These are phyloP conservation scores for Kuraishia molischiana DNA, from an alignment of 805 yeast genomes.

Conservation along the genomic window DNA sequence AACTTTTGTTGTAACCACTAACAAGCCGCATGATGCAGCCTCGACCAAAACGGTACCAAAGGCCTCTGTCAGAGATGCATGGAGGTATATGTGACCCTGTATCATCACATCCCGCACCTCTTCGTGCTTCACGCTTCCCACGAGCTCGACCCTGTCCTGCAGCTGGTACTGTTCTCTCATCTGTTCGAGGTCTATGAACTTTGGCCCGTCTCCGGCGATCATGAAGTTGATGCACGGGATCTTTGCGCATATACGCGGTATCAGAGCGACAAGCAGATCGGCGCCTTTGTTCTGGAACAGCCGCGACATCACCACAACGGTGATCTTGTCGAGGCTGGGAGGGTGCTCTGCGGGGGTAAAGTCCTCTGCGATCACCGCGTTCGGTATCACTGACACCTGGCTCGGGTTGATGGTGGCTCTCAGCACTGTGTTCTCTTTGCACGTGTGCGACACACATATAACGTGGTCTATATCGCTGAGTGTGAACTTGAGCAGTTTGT, in stretches of 20 bases:
- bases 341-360: conserved; percentile 41
- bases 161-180: conserved; percentile 81
- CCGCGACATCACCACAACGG: conserved; percentile 86
- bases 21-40: conserved; percentile 92
- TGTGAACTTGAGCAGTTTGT: conserved; percentile 76
- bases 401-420: conserved; percentile 77
- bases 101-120: conserved; percentile 90
- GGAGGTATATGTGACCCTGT: conserved; percentile 86
- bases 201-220: conserved; percentile 97
- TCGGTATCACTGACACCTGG: conserved; percentile 84
- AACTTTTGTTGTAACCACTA: conserved; percentile 90
- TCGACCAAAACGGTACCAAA: conserved; percentile 96
- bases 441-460: conserved; percentile 94
- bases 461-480: conserved; percentile 83
- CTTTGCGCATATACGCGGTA: conserved; percentile 69
- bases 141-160: conserved; percentile 77
- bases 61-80: conserved; percentile 92
- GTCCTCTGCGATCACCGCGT: conserved; percentile 83
- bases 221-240: conserved; percentile 63
- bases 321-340: conserved; percentile 33
- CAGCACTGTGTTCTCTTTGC: conserved; percentile 90
- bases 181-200: conserved; percentile 86
- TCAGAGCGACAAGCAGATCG: conserved; percentile 72
- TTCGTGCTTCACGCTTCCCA: conserved; percentile 88
- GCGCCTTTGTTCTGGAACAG: conserved; percentile 96